Percentiles rank a stretch among this genome's conserved stretches.
These are phyloP conservation scores for Eurotiales sp. DNA, from an alignment of 2,329 filamentous ascomycete species.

Conservation along the genomic window DNA sequence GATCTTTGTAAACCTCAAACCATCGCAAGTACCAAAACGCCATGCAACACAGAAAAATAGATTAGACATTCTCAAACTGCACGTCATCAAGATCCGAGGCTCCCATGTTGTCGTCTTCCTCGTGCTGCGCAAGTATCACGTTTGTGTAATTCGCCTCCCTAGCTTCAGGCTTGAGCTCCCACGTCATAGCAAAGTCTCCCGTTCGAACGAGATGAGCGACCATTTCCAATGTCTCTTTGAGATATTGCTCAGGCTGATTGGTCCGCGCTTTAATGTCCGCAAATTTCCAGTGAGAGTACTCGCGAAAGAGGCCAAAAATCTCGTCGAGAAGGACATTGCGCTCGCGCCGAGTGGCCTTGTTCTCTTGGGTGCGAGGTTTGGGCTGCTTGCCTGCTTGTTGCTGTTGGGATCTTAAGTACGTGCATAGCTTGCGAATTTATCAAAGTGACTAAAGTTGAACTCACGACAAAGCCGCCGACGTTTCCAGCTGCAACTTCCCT, in stretches of 20 bases:
- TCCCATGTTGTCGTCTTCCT: slow-evolving; percentile 48
- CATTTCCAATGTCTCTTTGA: slow-evolving; percentile 78
- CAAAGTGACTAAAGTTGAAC: slow-evolving; percentile 22
- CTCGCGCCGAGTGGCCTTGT: slow-evolving; percentile 86
- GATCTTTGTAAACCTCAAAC: too few relatives aligned
- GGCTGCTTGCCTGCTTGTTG: slow-evolving; percentile 54
- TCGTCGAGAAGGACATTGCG: slow-evolving; percentile 82
- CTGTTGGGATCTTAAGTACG: too few relatives aligned
- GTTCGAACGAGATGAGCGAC: slow-evolving; percentile 79
- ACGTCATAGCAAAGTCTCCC: slow-evolving; percentile 80
- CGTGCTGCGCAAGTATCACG: slow-evolving; percentile 43
- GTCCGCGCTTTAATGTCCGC: slow-evolving; percentile 73
- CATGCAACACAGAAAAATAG: neutral
- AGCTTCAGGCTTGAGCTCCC: slow-evolving; percentile 73
- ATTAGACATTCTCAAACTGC: slow-evolving; percentile 75
- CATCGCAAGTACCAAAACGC: too few relatives aligned
- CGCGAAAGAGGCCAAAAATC: slow-evolving; percentile 77
- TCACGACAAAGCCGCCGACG: slow-evolving; percentile 41
- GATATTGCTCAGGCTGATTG: slow-evolving; percentile 86
- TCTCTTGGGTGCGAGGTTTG: slow-evolving; percentile 56
- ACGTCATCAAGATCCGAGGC: slow-evolving; percentile 61
- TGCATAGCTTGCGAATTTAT: too few relatives aligned
- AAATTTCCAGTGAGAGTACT: slow-evolving; percentile 92
- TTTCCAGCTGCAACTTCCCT: slow-evolving; percentile 49
- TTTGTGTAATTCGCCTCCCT: slow-evolving; percentile 49